Conservation (phyloP, 1,139 yeast genomes). For the Candida labiduridarum region DNA sequence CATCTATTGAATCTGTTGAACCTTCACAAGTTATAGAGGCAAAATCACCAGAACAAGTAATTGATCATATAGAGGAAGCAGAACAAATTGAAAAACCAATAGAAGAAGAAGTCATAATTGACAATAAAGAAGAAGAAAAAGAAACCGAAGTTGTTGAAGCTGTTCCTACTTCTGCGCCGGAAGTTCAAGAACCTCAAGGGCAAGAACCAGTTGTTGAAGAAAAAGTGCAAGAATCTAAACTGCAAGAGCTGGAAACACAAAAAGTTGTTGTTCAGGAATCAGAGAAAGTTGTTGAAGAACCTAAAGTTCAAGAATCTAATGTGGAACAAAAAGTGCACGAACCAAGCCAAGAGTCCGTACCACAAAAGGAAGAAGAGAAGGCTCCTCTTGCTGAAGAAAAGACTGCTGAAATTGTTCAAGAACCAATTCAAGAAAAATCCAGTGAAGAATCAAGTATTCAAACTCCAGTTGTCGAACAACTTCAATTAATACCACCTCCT, state of each 20-base stretch:
- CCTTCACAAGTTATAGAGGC: background rate
- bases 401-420: background rate
- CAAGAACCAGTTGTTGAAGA: conserved; percentile 1
- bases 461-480: conserved; percentile 7
- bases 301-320: conserved; percentile 1
- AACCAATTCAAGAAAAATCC: conserved; percentile 1
- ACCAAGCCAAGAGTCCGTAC: background rate
- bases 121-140: background rate
- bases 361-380: conserved; percentile 1
- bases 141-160: background rate
- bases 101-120: background rate
- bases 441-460: conserved; percentile 3
- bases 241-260: background rate
- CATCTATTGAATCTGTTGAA: background rate
- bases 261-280: background rate
- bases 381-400: conserved; percentile 5
- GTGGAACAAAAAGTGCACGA: background rate
- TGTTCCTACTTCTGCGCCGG: conserved; percentile 1
- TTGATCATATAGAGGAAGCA: background rate
- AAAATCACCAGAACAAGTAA: background rate
- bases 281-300: background rate
- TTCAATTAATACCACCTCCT: background rate
- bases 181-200: background rate
- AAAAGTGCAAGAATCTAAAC: conserved; percentile 1
- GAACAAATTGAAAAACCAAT: background rate